phyloP scores from a whole-genome alignment of 805 yeast genomes.

The Suhomyces sp. region DNA sequence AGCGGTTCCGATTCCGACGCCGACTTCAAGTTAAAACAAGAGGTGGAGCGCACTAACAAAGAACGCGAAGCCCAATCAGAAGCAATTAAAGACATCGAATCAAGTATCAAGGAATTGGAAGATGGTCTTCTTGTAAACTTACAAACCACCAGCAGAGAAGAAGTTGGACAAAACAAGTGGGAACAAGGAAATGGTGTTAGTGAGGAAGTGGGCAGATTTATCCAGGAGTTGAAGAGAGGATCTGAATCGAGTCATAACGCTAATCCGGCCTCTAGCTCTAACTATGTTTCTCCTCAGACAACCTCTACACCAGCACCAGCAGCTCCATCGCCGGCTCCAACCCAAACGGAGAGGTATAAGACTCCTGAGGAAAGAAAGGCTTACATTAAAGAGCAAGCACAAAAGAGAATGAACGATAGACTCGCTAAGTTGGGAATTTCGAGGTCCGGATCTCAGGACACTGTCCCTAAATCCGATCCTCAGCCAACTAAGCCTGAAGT shows the following conservation, averaged over 20 bases:
- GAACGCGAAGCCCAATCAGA: conserved; percentile 56
- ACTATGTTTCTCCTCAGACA: background rate
- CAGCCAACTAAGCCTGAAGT: background rate
- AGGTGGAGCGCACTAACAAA: conserved; percentile 46
- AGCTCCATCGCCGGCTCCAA: conserved; percentile 5
- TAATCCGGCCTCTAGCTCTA: conserved; percentile 7
- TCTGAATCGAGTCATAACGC: background rate
- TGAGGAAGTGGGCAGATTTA: conserved; percentile 58
- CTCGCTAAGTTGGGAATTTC: conserved; percentile 76
- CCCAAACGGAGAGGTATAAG: conserved; percentile 20
- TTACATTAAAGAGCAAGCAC: conserved; percentile 74
- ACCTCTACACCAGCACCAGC: conserved; percentile 14
- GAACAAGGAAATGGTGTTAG: conserved; percentile 78
- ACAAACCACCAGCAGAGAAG: conserved; percentile 40
- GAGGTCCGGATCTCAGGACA: conserved; percentile 28
- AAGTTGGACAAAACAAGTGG: conserved; percentile 65
- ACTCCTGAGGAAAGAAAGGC: conserved; percentile 71
- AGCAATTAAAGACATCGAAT: conserved; percentile 68
- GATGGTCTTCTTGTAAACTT: conserved; percentile 44
- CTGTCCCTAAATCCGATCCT: conserved; percentile 1
- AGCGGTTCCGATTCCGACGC: conserved; percentile 48
- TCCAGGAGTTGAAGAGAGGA: conserved; percentile 47
- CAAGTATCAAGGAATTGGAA: conserved; percentile 63
- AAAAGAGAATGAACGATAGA: conserved; percentile 76
- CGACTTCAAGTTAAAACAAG: conserved; percentile 53